Percentiles rank a stretch among this genome's conserved stretches.
Evolutionary conservation across 495 filamentous ascomycete species (phyloP).

Genomic region (Neurospora sp.): DNA sequence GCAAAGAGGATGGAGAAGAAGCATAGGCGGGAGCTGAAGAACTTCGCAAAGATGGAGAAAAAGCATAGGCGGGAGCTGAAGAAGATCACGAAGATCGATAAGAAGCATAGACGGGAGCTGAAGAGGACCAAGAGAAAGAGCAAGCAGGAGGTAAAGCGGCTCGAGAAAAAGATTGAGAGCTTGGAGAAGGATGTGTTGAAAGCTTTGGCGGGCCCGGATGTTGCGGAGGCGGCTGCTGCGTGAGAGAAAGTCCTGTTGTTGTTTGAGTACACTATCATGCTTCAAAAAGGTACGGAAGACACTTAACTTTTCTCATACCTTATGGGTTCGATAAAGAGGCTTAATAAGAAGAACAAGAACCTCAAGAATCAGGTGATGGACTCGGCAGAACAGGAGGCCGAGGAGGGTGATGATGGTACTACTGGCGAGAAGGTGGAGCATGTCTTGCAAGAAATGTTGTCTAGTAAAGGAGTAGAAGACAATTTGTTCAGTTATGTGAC

Average conservation of each 20-base stretch:
- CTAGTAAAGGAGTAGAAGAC: too few relatives aligned
- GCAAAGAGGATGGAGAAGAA: not conserved
- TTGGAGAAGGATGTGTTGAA: not conserved
- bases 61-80: not conserved
- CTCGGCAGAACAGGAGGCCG: not conserved
- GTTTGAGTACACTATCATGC: not conserved
- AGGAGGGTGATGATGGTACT: not conserved
- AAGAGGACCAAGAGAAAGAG: not conserved
- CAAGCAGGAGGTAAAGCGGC: not conserved
- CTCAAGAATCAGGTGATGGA: not conserved
- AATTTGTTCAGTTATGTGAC: not conserved
- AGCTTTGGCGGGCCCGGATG: not conserved
- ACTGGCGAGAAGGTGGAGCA: not conserved
- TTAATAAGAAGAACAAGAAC: not conserved
- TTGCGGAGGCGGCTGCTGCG: not conserved
- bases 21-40: not conserved
- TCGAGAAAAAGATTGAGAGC: not conserved
- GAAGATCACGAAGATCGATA: not conserved
- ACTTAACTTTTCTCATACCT: not conserved
- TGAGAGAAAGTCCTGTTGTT: not conserved
- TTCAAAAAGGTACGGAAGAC: not conserved
- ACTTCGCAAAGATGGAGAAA: not conserved
- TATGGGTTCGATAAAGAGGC: not conserved
- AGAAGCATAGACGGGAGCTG: not conserved
- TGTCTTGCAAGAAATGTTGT: not conserved